These are phyloP conservation scores for Porogramme epimiltina DNA, from an alignment of 1,284 basidiomycete species.

Conservation along the genomic window DNA sequence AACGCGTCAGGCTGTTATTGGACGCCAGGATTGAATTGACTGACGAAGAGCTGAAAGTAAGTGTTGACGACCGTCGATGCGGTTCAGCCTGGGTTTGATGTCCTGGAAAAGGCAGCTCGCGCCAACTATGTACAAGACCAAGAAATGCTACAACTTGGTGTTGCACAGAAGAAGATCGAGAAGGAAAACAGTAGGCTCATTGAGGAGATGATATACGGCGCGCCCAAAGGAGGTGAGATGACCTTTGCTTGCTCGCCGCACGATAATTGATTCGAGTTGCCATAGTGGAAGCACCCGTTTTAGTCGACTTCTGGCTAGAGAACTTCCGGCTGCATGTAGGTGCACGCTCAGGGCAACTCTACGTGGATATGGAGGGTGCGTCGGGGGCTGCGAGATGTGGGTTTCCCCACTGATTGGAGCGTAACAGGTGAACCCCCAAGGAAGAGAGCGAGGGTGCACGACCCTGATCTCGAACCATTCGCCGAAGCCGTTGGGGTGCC, in stretches of 20 bases:
- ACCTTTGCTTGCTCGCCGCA: neutral
- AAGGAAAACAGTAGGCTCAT: constrained; percentile 56
- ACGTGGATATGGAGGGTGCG: constrained; percentile 40
- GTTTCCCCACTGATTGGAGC: neutral
- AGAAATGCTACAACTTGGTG: constrained; percentile 48
- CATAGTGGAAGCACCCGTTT: constrained; percentile 61
- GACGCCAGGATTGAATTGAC: constrained; percentile 76
- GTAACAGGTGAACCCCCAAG: constrained; percentile 37
- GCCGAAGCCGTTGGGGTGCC: neutral
- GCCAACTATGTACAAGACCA: constrained; percentile 69
- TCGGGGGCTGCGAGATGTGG: neutral
- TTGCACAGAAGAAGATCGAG: constrained; percentile 54
- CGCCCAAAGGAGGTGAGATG: constrained; percentile 62
- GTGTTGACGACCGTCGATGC: too few relatives aligned
- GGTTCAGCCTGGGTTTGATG: neutral
- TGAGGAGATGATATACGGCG: constrained; percentile 68
- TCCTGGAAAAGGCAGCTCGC: constrained; percentile 52
- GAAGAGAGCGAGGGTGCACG: constrained; percentile 41
- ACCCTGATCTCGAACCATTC: constrained; percentile 5
- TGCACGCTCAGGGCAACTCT: constrained; percentile 53
- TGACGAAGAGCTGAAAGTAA: constrained; percentile 75
- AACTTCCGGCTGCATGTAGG: constrained; percentile 70
- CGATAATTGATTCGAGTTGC: neutral
- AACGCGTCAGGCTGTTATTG: constrained; percentile 43
- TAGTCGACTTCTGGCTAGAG: constrained; percentile 72